Evolutionary conservation across 1,284 basidiomycete species (phyloP), one percentile per base, ranked within the genome.

Genomic region (Paramarasmius palmivorus): DNA sequence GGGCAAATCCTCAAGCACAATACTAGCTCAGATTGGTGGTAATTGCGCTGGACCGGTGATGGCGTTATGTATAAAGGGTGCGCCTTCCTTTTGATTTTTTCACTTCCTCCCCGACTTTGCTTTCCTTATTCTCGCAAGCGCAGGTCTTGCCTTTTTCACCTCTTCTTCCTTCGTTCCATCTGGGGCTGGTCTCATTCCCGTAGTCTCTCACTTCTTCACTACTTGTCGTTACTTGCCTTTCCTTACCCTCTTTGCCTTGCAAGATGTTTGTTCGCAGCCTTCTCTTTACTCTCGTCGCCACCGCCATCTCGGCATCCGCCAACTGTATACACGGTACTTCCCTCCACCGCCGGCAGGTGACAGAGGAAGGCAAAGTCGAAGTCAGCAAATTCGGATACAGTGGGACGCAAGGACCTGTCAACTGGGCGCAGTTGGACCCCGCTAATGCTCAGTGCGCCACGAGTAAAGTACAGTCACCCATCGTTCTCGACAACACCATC

Each of bases 331-430:
- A 46, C 25, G 44, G 44, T 14, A 46, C 44, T n/a, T 46, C 44
- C 25, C 29, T 46, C 8, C 44, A 29, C 19, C 44, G 44, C 25
- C 44, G 44, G 14, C 25, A 46, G 26, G 44, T 46, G 9, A 26
- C 23, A 10, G 51, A 20, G 36, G 59, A 59, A 42, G 59, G 56
- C 34, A 42, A 44, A 25, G 59, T 60, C 20, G 37, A 20, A 23
- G 39, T 60, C 55, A 51, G 54, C 32, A 58, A 58, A n/a, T 60
- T 60, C 55, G 59, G 57, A 3, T 60, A 60, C 51, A 55, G 44
- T 23, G 55, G 55, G 14, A 23, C 32, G 26, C 36, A 56, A 34
- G 60, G 60, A 1, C 60, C 60, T 17, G 48, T 60, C 35, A 58
- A 60, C 50, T 62, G 60, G 60, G 60, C 60, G 22, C 47, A 44